Base-by-base conservation (phyloP, 768 basidiomycete species). In the Russula olivacea region DNA sequence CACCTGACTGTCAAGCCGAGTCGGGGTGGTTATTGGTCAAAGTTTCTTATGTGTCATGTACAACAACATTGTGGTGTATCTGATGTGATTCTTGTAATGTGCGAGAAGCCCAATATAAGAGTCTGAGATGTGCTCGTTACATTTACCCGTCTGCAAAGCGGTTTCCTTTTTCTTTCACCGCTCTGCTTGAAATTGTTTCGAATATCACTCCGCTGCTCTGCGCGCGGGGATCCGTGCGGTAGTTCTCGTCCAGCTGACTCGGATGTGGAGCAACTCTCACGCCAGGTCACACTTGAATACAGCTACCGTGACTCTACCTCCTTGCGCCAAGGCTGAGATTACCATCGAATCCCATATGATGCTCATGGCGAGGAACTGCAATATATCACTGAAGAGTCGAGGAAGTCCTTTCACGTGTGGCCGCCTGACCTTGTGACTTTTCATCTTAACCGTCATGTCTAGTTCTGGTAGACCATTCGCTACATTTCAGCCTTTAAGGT, bases 21-120 rank as follows among this genome's bases (percentile, higher is more conserved):
- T 60, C 48, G 64, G 57, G 60, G 65, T 62, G 58, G 67, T 54
- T 32, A 53, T 62, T 56, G 67, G 67, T 63, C 69, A 36, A 57
- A 58, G 30, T 57, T 45, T 21, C 34, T 55, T 65, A 59, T 67
- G 66, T 67, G 65, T 58, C 41, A 49, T 48, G 58, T 66, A 60
- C 57, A 52, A 50, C 54, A 61, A 51, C 58, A 58, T 43, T 36
- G 43, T 25, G 14, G 36, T 52, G 54, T 51, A 64, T 55, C 48
- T 34, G 54, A 36, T 59, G 63, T 64, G 30, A 28, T 60, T 45
- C 49, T 19, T 57, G 48, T 50, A 28, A 25, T 55, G 30, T 55
- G 63, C 50, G 59, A 64, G 43, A 60, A 55, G 38, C 23, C 36
- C n/a, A 14, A 30, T 49, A 9, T 55, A 32, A 43, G 38, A 23